phyloP scores from a whole-genome alignment of 495 filamentous ascomycete genomes.

The Xylaria intraflava region DNA sequence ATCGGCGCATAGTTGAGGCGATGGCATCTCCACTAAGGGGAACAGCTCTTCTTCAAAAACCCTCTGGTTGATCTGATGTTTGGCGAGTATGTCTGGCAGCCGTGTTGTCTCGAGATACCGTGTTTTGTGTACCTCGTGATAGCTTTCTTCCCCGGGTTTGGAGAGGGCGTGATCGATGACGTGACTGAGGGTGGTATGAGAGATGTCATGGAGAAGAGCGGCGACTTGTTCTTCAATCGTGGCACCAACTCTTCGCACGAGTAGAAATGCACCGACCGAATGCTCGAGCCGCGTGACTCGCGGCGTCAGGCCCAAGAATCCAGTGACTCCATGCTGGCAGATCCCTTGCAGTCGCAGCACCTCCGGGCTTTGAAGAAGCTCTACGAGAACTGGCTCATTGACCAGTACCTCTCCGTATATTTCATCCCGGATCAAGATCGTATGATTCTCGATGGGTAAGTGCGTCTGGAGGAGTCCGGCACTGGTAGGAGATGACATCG shows the following conservation, averaged over 20 bases:
- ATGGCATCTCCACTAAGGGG: conserved; percentile 35
- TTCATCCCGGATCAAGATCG: conserved; percentile 21
- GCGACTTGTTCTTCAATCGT: conserved; percentile 36
- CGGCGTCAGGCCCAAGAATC: conserved; percentile 30
- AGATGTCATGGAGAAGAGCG: conserved; percentile 40
- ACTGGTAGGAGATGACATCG: conserved; percentile 12
- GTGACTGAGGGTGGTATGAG: conserved; percentile 39
- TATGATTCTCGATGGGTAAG: conserved; percentile 15
- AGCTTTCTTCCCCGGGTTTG: conserved; percentile 36
- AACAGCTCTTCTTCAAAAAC: conserved; percentile 36
- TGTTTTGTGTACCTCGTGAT: conserved; percentile 39
- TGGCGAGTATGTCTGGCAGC: conserved; percentile 30
- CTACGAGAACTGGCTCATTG: conserved; percentile 31
- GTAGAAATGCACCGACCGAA: conserved; percentile 38
- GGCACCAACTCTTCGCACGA: conserved; percentile 36
- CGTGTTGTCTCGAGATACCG: conserved; percentile 32
- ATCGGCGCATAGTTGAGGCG: conserved; percentile 40
- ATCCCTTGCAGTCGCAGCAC: conserved; percentile 33
- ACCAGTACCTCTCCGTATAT: conserved; percentile 33
- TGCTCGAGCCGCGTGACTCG: conserved; percentile 39
- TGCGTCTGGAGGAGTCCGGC: conserved; percentile 25
- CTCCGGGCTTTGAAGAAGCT: conserved; percentile 32
- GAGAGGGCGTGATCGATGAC: conserved; percentile 37
- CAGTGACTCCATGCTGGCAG: conserved; percentile 35
- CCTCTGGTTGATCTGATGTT: conserved; percentile 26